Base-by-base conservation (phyloP, 2,329 filamentous ascomycete genomes). In the Chaetomium olivaceum region DNA sequence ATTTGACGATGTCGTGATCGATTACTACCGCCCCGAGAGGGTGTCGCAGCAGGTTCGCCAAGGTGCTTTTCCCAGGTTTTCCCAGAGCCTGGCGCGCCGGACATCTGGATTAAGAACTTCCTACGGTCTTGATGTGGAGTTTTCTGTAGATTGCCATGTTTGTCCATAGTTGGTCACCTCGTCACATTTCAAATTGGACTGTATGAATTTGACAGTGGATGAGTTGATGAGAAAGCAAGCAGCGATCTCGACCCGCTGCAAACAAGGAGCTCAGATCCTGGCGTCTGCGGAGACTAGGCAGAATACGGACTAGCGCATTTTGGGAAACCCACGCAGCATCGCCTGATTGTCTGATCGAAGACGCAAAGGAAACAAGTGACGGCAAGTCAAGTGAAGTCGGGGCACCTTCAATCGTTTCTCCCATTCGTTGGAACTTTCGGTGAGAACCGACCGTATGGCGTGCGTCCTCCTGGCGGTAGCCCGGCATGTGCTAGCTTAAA, bases 271-370 rank as follows among this genome's bases (percentile, higher is more conserved):
- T 43, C 25, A 8, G 36, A 33, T 46, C 25, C 19, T 21, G 21
- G 4, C 11, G 39, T 16, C 12, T 58, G 46, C 62, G 62, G 62
- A 63, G 62, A 63, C 62, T 63, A 63, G 62, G 62, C 62, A 12
- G 25, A 14, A 54, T 46, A 23, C 11, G 14, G 62, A 36, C 23
- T 63, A 63, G 62, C 25, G 62, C 29, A 3, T 9, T 54, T 19
- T 12, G 31, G 31, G 33, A 36, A 29, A 11, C 29, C 12, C 21
- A 29, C 43, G 12, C 50, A n/a, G 29, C 52, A 56, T 43, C 9
- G 21, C 16, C 50, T 58, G 56, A 46, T 58, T 46, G 16, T 29
- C 52, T 12, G 16, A n/a, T 29, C 6, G 12, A 19, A 19, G 5
- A 46, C 19, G 16, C n/a, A n/a, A 16, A 19, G 6, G 16, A n/a